Evolutionary conservation across 257 asterid genomes (phyloP).

Genomic region (Solanum rostratum): DNA sequence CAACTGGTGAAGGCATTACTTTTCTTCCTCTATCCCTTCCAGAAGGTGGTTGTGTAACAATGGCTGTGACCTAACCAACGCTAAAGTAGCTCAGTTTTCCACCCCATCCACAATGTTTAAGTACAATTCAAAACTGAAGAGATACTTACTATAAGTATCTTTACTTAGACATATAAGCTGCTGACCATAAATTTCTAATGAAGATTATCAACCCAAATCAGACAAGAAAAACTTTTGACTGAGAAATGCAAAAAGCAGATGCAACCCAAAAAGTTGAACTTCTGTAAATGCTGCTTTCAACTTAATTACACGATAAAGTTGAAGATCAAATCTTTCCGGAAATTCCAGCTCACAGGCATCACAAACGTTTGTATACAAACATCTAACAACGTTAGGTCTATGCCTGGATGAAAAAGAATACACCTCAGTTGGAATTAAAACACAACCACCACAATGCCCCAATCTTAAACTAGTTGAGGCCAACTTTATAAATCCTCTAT

Average conservation of each 20-base stretch:
- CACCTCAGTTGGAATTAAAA: background rate
- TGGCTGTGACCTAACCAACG: slow-evolving; percentile 58
- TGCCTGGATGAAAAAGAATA: background rate
- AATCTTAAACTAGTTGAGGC: background rate
- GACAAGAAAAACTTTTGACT: background rate
- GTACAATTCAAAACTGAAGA: background rate
- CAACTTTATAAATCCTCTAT: background rate
- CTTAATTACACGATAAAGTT: background rate
- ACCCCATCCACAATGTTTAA: background rate
- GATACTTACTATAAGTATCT: background rate
- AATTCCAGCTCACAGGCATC: background rate
- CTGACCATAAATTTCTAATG: background rate
- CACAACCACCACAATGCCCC: background rate
- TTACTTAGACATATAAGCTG: background rate
- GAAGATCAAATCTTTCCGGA: background rate
- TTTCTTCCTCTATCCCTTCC: slow-evolving; percentile 89
- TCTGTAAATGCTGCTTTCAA: too few species aligned
- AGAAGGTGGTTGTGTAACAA: slow-evolving; percentile 90
- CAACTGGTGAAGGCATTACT: slow-evolving; percentile 87
- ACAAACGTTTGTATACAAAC: background rate
- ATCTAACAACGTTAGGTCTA: background rate
- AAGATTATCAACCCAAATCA: background rate
- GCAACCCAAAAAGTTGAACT: background rate
- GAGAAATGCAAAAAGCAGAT: background rate
- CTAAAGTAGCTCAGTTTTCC: background rate